A percentile compares a stretch with the other conserved stretches of the same genome.
phyloP scores from a whole-genome alignment of 352 stramenopile species.

The Phytophthora vignae region DNA sequence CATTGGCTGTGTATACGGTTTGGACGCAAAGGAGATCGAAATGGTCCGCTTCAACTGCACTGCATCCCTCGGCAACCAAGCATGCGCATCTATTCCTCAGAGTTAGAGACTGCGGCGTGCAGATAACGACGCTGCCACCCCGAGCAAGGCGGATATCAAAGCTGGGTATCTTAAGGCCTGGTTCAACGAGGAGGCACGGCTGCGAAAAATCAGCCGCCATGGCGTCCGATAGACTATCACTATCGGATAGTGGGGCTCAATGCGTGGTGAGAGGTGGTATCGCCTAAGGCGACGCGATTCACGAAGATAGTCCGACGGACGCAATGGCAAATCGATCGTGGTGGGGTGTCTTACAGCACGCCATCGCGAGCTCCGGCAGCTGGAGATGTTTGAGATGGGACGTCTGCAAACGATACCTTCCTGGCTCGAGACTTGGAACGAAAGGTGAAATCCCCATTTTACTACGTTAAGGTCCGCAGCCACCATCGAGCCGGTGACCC shows the following conservation, averaged over 20 bases:
- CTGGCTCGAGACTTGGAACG: neutral
- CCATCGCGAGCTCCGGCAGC: neutral
- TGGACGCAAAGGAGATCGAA: slow-evolving; percentile 8
- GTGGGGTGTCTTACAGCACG: neutral
- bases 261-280: too few species aligned
- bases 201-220: too few species aligned
- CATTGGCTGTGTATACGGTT: neutral
- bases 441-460: too few species aligned
- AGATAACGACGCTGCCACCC: too few species aligned
- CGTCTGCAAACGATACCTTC: neutral
- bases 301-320: neutral
- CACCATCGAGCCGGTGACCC: too few species aligned
- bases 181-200: too few species aligned
- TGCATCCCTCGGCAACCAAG: neutral
- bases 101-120: too few species aligned
- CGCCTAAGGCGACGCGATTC: neutral
- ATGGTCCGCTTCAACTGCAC: slow-evolving; percentile 1
- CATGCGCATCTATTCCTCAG: too few species aligned
- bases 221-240: too few species aligned
- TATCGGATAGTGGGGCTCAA: too few species aligned
- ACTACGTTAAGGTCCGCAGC: too few species aligned
- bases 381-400: neutral
- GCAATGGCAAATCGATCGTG: neutral
- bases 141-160: neutral
- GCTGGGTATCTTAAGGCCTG: neutral